phyloP scores from a whole-genome alignment of 371 early-diverging fungal species.

The Coemansia sp. region DNA sequence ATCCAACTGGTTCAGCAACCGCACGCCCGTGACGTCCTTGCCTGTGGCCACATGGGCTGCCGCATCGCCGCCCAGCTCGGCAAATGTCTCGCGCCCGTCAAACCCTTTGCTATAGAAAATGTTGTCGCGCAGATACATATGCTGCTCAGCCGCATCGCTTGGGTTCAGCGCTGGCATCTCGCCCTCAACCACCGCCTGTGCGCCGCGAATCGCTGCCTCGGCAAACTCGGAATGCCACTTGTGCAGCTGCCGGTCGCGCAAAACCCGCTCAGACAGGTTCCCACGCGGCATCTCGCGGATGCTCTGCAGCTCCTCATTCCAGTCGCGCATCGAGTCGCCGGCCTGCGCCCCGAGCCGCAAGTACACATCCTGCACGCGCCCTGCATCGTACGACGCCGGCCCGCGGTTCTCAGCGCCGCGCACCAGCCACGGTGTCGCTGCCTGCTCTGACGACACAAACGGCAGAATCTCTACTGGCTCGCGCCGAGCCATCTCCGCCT shows the following conservation, averaged over 20 bases:
- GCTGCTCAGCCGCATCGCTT: conserved; percentile 68
- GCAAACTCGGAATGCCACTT: conserved; percentile 87
- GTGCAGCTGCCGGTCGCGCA: conserved; percentile 80
- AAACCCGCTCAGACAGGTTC: conserved; percentile 80
- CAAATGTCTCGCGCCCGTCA: conserved; percentile 84
- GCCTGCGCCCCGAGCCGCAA: conserved; percentile 52
- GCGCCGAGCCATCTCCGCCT: conserved; percentile 64
- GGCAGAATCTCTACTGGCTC: conserved; percentile 83
- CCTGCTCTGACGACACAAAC: conserved; percentile 61
- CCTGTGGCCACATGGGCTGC: conserved; percentile 92
- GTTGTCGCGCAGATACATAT: conserved; percentile 93
- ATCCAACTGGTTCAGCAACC: conserved; percentile 73
- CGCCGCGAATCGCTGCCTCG: conserved; percentile 85
- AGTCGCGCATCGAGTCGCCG: conserved; percentile 81
- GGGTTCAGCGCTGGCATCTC: conserved; percentile 82
- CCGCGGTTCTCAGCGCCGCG: conserved; percentile 23
- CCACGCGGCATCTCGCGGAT: conserved; percentile 79
- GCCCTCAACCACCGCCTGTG: conserved; percentile 79
- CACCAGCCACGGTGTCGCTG: conserved; percentile 83
- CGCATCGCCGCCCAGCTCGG: conserved; percentile 81
- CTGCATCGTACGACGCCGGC: conserved; percentile 39
- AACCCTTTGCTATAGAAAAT: conserved; percentile 92
- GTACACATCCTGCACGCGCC: conserved; percentile 36
- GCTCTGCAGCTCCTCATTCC: conserved; percentile 94
- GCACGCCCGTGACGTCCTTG: conserved; percentile 91